Evolutionary conservation across 495 filamentous ascomycete genomes (phyloP), one percentile per base, ranked within the genome.

Genomic region (Aspergillus leporis): DNA sequence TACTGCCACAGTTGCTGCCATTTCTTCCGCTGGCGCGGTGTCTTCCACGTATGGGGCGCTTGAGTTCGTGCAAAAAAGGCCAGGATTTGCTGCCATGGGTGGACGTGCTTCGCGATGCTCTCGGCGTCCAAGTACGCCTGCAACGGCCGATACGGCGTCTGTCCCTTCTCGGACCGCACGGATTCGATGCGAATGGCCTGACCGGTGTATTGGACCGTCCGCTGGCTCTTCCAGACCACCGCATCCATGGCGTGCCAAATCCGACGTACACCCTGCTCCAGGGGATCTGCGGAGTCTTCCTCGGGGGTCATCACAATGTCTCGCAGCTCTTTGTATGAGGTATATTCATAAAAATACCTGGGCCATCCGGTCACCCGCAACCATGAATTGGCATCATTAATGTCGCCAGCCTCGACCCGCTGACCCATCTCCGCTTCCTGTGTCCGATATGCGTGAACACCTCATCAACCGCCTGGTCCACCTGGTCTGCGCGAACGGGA

Each of bases 81-180:
- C 12, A 64, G 30, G 0, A 67, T 22, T 55, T 61, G 51, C 61
- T 64, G 38, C 59, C 34, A 64, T 41, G 52, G 59, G 31, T 58
- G 47, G 5, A 64, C 18, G 5, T 64, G 38, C n/a, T 55, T 25
- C 12, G 19, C 9, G 32, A 62, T 56, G 5, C 48, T 57, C 18
- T 47, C 53, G 14, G 21, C 30, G 7, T 61, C 45, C 32, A 64
- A 61, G 28, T 64, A 64, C 16, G 53, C 58, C 31, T 21, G 21
- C 14, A 64, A 36, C 10, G 54, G 58, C 0, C 8, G 38, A 22
- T 64, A 43, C 5, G 41, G 50, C 16, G 36, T 46, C 62, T 59
- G 9, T 14, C 48, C 3, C 13, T 22, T 4, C 43, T 55, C 34
- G 1, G 18, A 36, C 1, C 53, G 41, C 10, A 56, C 55, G 0